Base-by-base conservation (phyloP, 2,329 filamentous ascomycete species). In the Basipetospora sp. region DNA sequence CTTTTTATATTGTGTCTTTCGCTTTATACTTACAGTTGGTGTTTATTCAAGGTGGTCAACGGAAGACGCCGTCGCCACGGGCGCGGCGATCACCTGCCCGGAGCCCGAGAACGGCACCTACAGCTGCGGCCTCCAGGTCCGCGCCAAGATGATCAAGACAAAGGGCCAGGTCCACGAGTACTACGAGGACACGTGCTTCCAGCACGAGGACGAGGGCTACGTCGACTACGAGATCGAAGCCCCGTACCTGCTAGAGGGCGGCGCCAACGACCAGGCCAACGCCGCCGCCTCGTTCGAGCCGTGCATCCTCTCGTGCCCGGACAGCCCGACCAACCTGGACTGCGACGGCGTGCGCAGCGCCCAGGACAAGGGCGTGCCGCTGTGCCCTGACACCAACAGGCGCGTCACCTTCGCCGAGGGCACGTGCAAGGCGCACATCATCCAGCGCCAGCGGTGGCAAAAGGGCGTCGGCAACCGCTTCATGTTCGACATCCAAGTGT, bases 361-460 rank as follows among this genome's bases (percentile, higher is more conserved):
- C n/a, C 3, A 4, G 31, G 15, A 31, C 5, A 17, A 8, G 8
- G 15, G 15, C 8, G 14, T 32, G 3, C 31, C 31, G 15, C 31
- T 32, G 16, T 32, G 31, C 31, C 31, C 31, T 4, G 14, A 18
- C 8, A n/a, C n/a, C 5, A 10, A 8, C 14, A 32, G 31, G 14
- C 4, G 20, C 16, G 5, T 19, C 8, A 5, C 18, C 4, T 32
- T 19, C 31, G n/a, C 18, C 16, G 14, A 16, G 6, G 31, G 31
- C 16, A 19, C 16, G 31, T 32, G 31, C 16, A 32, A 16, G 3
- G 31, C 31, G 15, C 31, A 32, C 10, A 32, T 32, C 3, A 32
- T 18, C 16, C 31, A 32, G 31, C 31, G 15, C 31, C 31, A 32
- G 31, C 15, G 31, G 10, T 32, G 31, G 31, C 31, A 32, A 32